Base-by-base conservation (phyloP, 2,329 filamentous ascomycete genomes). In the Pseudohalonectria lignicola region DNA sequence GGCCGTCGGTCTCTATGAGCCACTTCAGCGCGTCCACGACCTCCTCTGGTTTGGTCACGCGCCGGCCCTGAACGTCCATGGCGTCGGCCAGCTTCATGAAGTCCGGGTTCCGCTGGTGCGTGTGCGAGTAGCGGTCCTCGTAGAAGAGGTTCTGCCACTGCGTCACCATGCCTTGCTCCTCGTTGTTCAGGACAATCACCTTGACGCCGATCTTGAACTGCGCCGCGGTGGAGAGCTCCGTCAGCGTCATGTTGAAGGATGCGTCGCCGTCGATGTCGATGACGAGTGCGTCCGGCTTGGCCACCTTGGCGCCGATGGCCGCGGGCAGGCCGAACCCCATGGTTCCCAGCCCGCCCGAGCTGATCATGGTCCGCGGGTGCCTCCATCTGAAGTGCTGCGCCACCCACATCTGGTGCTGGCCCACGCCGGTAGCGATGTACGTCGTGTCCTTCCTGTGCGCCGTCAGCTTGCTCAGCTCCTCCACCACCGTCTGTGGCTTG, bases 91-190 rank as follows among this genome's bases (percentile, higher is more conserved):
- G 70, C 67, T 92, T 94, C 63, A 90, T 84, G 57, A 96, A 96
- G 58, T 95, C 79, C n/a, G 90, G 87, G 62, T 96, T 96, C 56
- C 76, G 72, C 65, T 94, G 88, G 60, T 96, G 90, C 0, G 90
- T 95, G 60, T 94, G 88, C 26, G 86, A 74, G 52, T 79, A 96
- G 50, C 90, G 79, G 56, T 95, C 87, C 60, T 94, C 83, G 66
- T 94, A 96, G 67, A 96, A 96, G 47, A 96, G 77, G 52, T 86
- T 88, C 64, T 96, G 90, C 90, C 90, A 96, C 66, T 95, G 90
- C 2, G 88, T 95, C 31, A 96, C 88, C 90, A 96, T 96, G 39
- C 90, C 90, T 64, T 95, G 90, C 63, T 96, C 87, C 61, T 94
- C 87, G 61, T 94, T 98, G 71, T 96, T 96, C 40, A 98, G 63